phyloP scores from a whole-genome alignment of 176 grass and related monocot species.

The Bothriochloa decipiens region DNA sequence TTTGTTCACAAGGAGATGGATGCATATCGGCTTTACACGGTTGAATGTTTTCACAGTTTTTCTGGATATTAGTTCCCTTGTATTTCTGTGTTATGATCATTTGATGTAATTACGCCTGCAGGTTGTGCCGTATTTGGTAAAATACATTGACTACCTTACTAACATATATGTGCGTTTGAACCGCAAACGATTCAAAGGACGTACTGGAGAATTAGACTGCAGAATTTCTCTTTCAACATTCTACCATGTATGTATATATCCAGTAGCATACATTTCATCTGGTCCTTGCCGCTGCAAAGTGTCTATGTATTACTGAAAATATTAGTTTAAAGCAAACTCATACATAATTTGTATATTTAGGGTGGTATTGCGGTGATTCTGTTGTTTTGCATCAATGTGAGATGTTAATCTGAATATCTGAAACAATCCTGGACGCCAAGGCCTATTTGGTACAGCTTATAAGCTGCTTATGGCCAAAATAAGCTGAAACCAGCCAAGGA shows the following conservation, averaged over 20 bases:
- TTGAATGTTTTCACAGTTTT: constrained; percentile 22
- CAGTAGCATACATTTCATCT: constrained; percentile 13
- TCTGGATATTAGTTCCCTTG: constrained; percentile 33
- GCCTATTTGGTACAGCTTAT: too few species aligned
- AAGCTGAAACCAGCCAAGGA: too few species aligned
- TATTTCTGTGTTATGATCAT: constrained; percentile 27
- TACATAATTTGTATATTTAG: neutral
- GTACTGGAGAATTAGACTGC: constrained; percentile 97
- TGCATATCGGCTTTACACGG: constrained; percentile 94
- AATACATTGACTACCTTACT: constrained; percentile 96
- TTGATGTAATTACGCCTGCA: constrained; percentile 43
- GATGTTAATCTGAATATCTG: neutral
- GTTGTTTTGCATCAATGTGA: constrained; percentile 26
- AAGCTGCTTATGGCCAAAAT: too few species aligned
- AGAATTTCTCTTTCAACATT: constrained; percentile 90
- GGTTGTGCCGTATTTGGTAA: constrained; percentile 96
- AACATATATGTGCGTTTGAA: constrained; percentile 99
- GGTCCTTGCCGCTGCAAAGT: constrained; percentile 28
- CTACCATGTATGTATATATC: constrained; percentile 71
- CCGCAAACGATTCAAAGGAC: constrained; percentile 91
- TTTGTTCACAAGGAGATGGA: constrained; percentile 98
- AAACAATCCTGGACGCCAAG: constrained; percentile 11
- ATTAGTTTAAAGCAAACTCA: neutral
- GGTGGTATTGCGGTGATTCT: constrained; percentile 11
- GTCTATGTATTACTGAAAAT: neutral